Evolutionary conservation across 352 stramenopile genomes (phyloP), one percentile per base, ranked within the genome.

Genomic region (Globisporangium barbulae): DNA sequence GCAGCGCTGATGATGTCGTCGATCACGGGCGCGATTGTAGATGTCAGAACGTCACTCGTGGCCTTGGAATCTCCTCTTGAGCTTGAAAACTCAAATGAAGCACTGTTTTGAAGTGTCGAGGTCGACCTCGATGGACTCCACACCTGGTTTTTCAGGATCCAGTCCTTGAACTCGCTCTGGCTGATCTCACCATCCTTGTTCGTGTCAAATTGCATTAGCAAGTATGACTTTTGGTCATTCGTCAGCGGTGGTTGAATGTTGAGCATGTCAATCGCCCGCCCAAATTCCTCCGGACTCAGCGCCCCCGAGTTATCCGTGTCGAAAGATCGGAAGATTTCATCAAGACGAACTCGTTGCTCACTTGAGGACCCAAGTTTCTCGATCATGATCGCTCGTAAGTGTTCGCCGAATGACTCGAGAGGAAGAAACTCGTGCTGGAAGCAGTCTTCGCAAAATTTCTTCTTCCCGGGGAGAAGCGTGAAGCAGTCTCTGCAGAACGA

Each of bases 151-250:
- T 76, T 71, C 37, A 88, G 59, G 5, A 94, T 76, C 83, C 83
- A 94, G 37, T 83, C 59, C 48, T 64, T 78, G 53, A 94, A 93
- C 53, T 93, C 85, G 1, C 53, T 67, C 6, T 85, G 49, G 64
- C 81, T 90, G 25, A 94, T 78, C 63, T 89, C 78, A 0, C 78
- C 82, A 22, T 93, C 83, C 0, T 62, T 74, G 65, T 94, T 91
- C 0, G 73, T 64, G 61, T 93, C 85, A 49, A 94, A 91, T 22
- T 93, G 79, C 6, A 66, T 55, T 35, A 90, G 68, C 8, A 94
- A 60, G 44, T 72, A 82, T 0, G 66, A 30, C 19, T 76, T 72
- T 53, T 93, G 85, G 5, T 71, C 72, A 10, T 69, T 50, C 0
- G 69, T 89, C 1, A 94, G 66, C 2, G 72, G 55, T 19, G 85